phyloP scores from a whole-genome alignment of 306 rosid species.

The Quercus cerris region DNA sequence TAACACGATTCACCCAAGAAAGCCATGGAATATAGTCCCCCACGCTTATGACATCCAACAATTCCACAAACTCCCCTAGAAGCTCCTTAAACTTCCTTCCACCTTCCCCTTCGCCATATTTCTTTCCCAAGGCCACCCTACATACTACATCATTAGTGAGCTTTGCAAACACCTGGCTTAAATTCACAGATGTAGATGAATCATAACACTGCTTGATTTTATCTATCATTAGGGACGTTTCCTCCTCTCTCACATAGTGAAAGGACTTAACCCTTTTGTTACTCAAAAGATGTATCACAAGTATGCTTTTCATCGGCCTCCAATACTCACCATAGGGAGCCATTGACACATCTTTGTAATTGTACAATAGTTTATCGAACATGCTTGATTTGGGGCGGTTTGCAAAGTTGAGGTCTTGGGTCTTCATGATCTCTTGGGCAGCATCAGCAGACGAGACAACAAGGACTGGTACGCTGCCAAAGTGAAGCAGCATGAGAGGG shows the following conservation, averaged over 20 bases:
- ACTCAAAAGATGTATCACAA: constrained; percentile 28
- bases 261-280: constrained; percentile 24
- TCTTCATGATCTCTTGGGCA: constrained; percentile 45
- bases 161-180: constrained; percentile 27
- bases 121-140: constrained; percentile 53
- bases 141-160: constrained; percentile 41
- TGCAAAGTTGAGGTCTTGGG: constrained; percentile 36
- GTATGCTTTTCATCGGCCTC: constrained; percentile 40
- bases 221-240: neutral
- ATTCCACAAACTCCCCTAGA: constrained; percentile 19
- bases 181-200: constrained; percentile 15
- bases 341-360: constrained; percentile 28
- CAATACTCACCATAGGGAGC: constrained; percentile 50
- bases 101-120: constrained; percentile 26
- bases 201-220: constrained; percentile 14
- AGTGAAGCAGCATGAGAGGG: constrained; percentile 44
- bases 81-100: constrained; percentile 26
- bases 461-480: constrained; percentile 35
- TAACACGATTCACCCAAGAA: constrained; percentile 33
- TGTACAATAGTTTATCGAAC: constrained; percentile 32
- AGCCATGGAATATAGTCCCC: constrained; percentile 58
- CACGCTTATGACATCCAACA: constrained; percentile 32
- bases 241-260: constrained; percentile 21
- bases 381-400: constrained; percentile 11
- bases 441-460: constrained; percentile 38